phyloP scores from a whole-genome alignment of 2,329 filamentous ascomycete genomes.

The Aspergillus intermedius region DNA sequence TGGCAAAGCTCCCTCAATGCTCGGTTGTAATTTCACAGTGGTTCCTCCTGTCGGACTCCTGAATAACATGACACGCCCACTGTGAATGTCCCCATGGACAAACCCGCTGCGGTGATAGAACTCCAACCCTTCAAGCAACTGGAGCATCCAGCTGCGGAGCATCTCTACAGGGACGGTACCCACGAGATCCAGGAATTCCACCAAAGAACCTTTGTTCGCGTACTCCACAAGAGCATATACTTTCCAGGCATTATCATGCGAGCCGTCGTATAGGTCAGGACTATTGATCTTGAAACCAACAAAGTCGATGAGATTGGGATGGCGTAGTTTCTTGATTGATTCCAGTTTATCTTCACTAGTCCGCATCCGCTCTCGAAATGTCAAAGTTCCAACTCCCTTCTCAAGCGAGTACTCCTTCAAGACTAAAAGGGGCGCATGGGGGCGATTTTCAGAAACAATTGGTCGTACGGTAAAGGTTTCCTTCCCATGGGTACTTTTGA shows the following conservation, averaged over 20 bases:
- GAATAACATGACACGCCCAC: slow-evolving; percentile 71
- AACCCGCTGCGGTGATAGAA: slow-evolving; percentile 81
- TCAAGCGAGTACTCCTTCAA: slow-evolving; percentile 64
- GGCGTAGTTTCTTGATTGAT: slow-evolving; percentile 64
- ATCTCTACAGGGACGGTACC: slow-evolving; percentile 67
- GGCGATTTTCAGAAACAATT: slow-evolving; percentile 49
- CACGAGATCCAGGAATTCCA: slow-evolving; percentile 73
- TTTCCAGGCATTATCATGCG: slow-evolving; percentile 53
- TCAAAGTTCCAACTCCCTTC: slow-evolving; percentile 51
- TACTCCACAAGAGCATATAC: slow-evolving; percentile 69
- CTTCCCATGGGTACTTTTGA: slow-evolving; percentile 60
- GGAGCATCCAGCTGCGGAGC: slow-evolving; percentile 82
- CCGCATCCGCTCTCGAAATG: slow-evolving; percentile 70
- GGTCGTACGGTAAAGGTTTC: slow-evolving; percentile 64
- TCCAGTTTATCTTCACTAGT: slow-evolving; percentile 71
- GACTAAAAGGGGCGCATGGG: slow-evolving; percentile 57
- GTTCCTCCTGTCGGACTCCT: slow-evolving; percentile 62
- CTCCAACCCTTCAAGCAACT: slow-evolving; percentile 80
- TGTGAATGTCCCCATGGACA: slow-evolving; percentile 75
- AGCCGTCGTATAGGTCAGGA: slow-evolving; percentile 31
- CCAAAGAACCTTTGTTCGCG: slow-evolving; percentile 74
- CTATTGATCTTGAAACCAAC: slow-evolving; percentile 75
- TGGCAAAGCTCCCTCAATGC: slow-evolving; percentile 46
- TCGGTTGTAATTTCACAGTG: slow-evolving; percentile 49
- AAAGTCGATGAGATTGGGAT: slow-evolving; percentile 70